Conservation (phyloP, 2,329 filamentous ascomycete species). For the Mycocentrospora acerina region DNA sequence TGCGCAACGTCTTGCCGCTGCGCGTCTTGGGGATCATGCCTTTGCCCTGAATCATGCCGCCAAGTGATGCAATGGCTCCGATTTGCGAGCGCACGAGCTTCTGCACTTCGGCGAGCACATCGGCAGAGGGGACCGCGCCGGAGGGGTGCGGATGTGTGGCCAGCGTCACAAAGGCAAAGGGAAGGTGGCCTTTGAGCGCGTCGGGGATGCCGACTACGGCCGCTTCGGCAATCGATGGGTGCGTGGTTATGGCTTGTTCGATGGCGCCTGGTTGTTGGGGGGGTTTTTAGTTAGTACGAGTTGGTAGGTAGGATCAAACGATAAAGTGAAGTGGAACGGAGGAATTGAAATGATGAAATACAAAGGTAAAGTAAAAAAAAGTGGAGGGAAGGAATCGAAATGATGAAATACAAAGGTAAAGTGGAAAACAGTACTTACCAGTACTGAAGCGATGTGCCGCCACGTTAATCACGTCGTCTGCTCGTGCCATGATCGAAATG, state of each 20-base stretch:
- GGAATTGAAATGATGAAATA: too few relatives aligned
- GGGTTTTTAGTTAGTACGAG: too few relatives aligned
- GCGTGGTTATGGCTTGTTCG: slow-evolving; percentile 85
- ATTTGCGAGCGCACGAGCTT: slow-evolving; percentile 74
- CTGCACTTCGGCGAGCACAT: slow-evolving; percentile 67
- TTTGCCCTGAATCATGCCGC: slow-evolving; percentile 80
- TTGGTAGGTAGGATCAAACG: too few relatives aligned
- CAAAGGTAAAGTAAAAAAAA: too few relatives aligned
- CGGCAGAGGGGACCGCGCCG: slow-evolving; percentile 52
- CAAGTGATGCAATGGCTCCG: slow-evolving; percentile 81
- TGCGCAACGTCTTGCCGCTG: slow-evolving; percentile 84
- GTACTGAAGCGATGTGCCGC: slow-evolving; percentile 89
- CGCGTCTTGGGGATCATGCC: slow-evolving; percentile 90
- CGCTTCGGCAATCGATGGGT: slow-evolving; percentile 77
- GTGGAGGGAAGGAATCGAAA: not conserved
- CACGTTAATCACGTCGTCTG: slow-evolving; percentile 94
- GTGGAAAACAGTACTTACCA: too few relatives aligned
- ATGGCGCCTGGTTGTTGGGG: slow-evolving; percentile 67
- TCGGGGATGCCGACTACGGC: slow-evolving; percentile 88
- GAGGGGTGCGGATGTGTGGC: slow-evolving; percentile 53
- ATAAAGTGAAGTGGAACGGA: too few relatives aligned
- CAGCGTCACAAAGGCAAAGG: slow-evolving; percentile 83
- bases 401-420: not conserved
- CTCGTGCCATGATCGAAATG: slow-evolving; percentile 63
- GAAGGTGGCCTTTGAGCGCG: slow-evolving; percentile 82